Base-by-base conservation (phyloP, 208 protist species). In the Phytomonas sp. region DNA sequence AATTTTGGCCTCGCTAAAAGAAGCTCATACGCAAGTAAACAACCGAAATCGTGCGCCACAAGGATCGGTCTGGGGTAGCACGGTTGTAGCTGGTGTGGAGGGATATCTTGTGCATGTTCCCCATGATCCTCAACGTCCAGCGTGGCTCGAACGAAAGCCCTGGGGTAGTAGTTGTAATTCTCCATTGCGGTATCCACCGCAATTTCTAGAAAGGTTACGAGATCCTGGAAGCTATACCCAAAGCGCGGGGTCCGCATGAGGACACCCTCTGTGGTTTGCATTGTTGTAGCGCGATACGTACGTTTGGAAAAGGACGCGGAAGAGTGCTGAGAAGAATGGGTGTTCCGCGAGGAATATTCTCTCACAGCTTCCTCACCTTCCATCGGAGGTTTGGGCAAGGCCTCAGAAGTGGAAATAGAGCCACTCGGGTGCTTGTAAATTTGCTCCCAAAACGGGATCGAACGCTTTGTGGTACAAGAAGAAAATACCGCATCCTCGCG, bases 131-230 rank as follows among this genome's bases (percentile, higher is more conserved):
- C 32, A 32, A 34, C 67, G 8, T 46, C 40, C 9, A 64, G 4
- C 0, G 53, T 40, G 60, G 59, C 40, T 2, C 68, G 68, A 15
- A 79, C 40, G 20, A 80, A 56, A 36, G 78, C 70, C 13, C 51
- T 29, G 29, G 77, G 77, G 56, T 75, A 83, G 56, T 87, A 85
- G 61, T 88, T 88, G 67, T 84, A 77, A 56, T 79, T 81, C 66
- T 80, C 79, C 85, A 94, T 85, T 23, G 82, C 85, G 4, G 80
- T 81, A 67, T 88, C 76, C 17, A 94, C 74, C 1, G 88, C 85
- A n/a, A 90, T 84, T 59, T 88, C 85, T 36, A 94, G 78, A 28
- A 94, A 69, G 29, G 75, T 78, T 11, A 88, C 73, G 28, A 92
- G 74, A n/a, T 84, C 82, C 36, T 84, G 62, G 37, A 94, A 89